Evolutionary conservation across 768 basidiomycete genomes (phyloP), one percentile per base, ranked within the genome.

Genomic region (Mycena olivaceomarginata): DNA sequence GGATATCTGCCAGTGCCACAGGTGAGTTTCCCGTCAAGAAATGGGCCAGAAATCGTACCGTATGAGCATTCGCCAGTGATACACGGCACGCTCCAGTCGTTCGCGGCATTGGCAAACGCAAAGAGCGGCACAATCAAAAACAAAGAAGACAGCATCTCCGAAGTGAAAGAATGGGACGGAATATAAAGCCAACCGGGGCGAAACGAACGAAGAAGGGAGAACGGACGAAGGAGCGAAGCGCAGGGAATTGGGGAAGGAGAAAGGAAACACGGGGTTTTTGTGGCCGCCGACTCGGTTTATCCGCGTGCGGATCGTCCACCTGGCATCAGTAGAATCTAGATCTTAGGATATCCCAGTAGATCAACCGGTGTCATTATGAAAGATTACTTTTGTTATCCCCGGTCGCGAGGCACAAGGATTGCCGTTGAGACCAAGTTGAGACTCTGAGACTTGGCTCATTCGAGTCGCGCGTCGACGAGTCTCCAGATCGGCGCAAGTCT

Each of bases 11-110:
- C 18, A 25, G 67, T 67, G 18, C 15, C 18, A 25, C 8, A 53
- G 5, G 18, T 70, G 43, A 75, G n/a, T 48, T 11, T 8, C 22
- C 37, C 18, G 37, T 41, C 16, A 40, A 51, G 18, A 11, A 46
- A 40, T 4, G 22, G 39, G 39, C 41, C 15, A 6, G 31, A 25
- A 15, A 5, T 37, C 45, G 62, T 45, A 72, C 75, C 75, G 60
- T 81, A 82, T n/a, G 77, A 78, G 66, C 81, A 82, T 53, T 66
- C 37, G 43, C 81, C 81, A 5, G 68, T 60, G n/a, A 53, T 41
- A 66, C 75, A 76, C 5, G 75, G 45, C 4, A 76, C 75, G 39
- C 37, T 70, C 73, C 67, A 80, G 72, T 74, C 79, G 57, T 79
- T 75, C 31, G 60, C 69, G 18, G 77, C 74, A 56, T 68, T 66